Evolutionary conservation across 225 moss, liverwort and hornwort species (phyloP).

Genomic region (Thuidium tamariscinum): DNA sequence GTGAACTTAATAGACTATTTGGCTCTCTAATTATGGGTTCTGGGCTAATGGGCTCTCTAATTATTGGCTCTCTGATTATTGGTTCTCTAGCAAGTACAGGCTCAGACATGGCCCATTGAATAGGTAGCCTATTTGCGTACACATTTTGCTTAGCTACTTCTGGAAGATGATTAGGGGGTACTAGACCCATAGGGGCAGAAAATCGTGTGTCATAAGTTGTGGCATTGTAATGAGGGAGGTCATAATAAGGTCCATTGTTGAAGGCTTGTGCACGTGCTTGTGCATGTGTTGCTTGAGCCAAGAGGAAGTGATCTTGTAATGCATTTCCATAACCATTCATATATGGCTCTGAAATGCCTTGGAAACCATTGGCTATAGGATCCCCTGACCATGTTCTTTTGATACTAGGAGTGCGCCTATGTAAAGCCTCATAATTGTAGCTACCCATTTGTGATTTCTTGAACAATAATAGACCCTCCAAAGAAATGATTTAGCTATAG

Average conservation of each 20-base stretch:
- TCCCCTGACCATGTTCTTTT: slow-evolving; percentile 15
- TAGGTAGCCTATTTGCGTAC: background rate
- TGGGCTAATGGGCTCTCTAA: background rate
- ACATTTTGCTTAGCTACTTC: background rate
- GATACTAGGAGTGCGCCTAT: background rate
- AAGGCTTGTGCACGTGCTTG: background rate
- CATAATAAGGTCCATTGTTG: background rate
- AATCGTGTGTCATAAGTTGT: background rate
- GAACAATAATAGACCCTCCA: rapidly evolving
- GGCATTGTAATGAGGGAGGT: background rate
- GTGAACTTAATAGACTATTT: background rate
- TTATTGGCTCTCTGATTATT: background rate
- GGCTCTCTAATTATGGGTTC: background rate
- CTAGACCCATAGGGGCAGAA: background rate
- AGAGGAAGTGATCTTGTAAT: background rate
- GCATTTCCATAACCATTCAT: background rate
- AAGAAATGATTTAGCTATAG: background rate
- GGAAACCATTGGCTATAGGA: background rate
- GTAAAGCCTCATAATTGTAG: slow-evolving; percentile 26
- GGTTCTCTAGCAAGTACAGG: background rate
- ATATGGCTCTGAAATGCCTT: background rate
- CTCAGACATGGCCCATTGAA: background rate
- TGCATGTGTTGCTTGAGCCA: background rate
- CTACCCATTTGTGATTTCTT: background rate
- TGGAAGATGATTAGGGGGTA: background rate